Percentiles rank a stretch among this genome's conserved stretches.
phyloP scores from a whole-genome alignment of 1,139 yeast species.

The Zhuliangozyma blackwelliae region DNA sequence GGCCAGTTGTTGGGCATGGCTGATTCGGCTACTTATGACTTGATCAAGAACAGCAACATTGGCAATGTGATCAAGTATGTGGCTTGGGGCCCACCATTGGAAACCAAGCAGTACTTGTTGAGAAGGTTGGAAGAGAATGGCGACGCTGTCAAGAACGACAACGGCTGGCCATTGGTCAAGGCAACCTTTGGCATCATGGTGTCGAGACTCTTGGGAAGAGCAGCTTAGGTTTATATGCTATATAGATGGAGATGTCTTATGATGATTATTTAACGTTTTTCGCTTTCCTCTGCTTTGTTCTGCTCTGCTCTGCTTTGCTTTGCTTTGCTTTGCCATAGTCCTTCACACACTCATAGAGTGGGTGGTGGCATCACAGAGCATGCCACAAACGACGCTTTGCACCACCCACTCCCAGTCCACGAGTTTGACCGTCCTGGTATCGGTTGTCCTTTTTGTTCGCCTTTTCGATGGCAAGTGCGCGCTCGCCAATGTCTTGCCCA shows the following conservation, averaged over 20 bases:
- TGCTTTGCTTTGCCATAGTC: not conserved
- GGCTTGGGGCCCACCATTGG: slow-evolving; percentile 97
- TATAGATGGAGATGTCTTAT: not conserved
- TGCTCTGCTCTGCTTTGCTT: too few relatives aligned
- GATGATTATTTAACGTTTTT: not conserved
- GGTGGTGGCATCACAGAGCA: slow-evolving; percentile 19
- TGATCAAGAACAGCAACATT: slow-evolving; percentile 60
- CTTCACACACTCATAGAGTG: not conserved
- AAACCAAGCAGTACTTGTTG: slow-evolving; percentile 84
- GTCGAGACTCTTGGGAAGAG: slow-evolving; percentile 30
- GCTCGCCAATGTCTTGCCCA: slow-evolving; percentile 3
- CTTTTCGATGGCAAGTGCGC: slow-evolving; percentile 1
- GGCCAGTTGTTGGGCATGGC: slow-evolving; percentile 97
- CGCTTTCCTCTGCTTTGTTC: not conserved
- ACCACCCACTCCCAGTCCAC: slow-evolving; percentile 75
- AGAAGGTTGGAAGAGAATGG: slow-evolving; percentile 96
- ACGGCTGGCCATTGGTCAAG: slow-evolving; percentile 73
- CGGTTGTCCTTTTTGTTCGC: not conserved
- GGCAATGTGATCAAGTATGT: slow-evolving; percentile 87
- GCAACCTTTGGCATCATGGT: slow-evolving; percentile 46
- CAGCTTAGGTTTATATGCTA: slow-evolving; percentile 2
- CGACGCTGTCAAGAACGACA: slow-evolving; percentile 86
- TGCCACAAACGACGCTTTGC: slow-evolving; percentile 59
- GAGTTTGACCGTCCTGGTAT: slow-evolving; percentile 10
- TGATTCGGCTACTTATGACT: slow-evolving; percentile 76